A percentile compares a stretch with the other conserved stretches of the same genome.
These are phyloP conservation scores for Didymella sp. DNA, from an alignment of 2,329 filamentous ascomycete genomes.

Conservation along the genomic window DNA sequence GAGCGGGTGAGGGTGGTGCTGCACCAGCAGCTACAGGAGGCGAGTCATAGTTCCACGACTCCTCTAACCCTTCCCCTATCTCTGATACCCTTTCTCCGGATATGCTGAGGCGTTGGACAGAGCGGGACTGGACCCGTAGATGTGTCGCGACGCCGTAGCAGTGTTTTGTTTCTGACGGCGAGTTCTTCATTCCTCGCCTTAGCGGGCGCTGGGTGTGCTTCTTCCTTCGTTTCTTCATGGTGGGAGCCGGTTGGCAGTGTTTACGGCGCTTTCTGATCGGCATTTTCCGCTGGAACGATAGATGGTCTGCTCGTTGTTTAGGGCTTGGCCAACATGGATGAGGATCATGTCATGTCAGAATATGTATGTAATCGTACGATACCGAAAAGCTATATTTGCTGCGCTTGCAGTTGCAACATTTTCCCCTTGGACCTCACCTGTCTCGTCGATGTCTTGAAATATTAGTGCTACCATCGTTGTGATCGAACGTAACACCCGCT, in stretches of 20 bases:
- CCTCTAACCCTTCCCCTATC: constrained; percentile 21
- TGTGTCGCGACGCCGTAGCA: constrained; percentile 6
- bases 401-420: background rate
- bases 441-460: too few relatives aligned
- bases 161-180: constrained; percentile 24
- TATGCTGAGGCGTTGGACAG: constrained; percentile 28
- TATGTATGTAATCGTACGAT: constrained; percentile 30
- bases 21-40: constrained; percentile 46
- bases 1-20: constrained; percentile 45
- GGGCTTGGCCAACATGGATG: constrained; percentile 17
- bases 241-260: constrained; percentile 11
- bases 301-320: constrained; percentile 7
- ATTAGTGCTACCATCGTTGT: too few relatives aligned
- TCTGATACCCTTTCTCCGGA: constrained; percentile 45
- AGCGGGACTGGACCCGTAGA: constrained; percentile 5
- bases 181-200: constrained; percentile 33
- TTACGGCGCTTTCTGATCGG: constrained; percentile 9
- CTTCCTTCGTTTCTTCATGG: constrained; percentile 23
- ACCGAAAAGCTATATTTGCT: constrained; percentile 14
- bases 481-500: too few relatives aligned
- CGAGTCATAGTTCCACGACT: constrained; percentile 42
- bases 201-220: constrained; percentile 40
- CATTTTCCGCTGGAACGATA: constrained; percentile 17
- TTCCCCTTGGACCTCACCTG: background rate
- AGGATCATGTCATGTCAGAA: constrained; percentile 20